Evolutionary conservation across 805 yeast genomes (phyloP), one percentile per base, ranked within the genome.

Genomic region (Kluyveromyces lactis): DNA sequence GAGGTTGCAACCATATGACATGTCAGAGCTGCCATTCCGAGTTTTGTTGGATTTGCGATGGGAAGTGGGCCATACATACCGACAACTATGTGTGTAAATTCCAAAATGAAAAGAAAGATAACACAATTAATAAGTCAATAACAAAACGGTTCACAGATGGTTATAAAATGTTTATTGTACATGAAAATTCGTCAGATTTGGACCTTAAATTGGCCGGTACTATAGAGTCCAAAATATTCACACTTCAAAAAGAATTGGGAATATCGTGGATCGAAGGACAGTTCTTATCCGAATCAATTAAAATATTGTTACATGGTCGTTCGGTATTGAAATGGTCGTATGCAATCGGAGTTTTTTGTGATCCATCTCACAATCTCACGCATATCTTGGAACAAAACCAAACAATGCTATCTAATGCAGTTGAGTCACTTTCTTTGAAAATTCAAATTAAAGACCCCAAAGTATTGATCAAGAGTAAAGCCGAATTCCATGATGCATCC

Each of bases 1-100:
- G 97, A 17, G 98, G 98, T 0, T 92, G 98, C 63, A 90, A 90
- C 61, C 98, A 92, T 62, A 90, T 92, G 95, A 72, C 78, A 1
- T 92, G 98, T 59, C 67, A 74, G 3, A 79, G 77, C 42, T 92
- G 98, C 59, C 55, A 58, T 10, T 62, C 75, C 56, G 85, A 89
- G 56, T 92, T 87, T 55, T 92, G 98, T 60, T 92, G 98, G 98
- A 77, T 89, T 29, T 92, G 98, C 60, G 57, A 75, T 45, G 79
- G 79, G 3, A 72, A 67, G 26, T 90, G 98, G 98, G 52, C 56
- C 0, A 26, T 34, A 6, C 37, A 34, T 30, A 34, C 37, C 4
- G 37, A 34, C 8, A 26, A 41, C 15, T 36, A 29, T 12, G 31
- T 18, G 15, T 30, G 29, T n/a, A 36, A 36, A 31, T 15, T 27